phyloP scores from a whole-genome alignment of 192 early-diverging fungal species.

The Irineochytrium annulatum region DNA sequence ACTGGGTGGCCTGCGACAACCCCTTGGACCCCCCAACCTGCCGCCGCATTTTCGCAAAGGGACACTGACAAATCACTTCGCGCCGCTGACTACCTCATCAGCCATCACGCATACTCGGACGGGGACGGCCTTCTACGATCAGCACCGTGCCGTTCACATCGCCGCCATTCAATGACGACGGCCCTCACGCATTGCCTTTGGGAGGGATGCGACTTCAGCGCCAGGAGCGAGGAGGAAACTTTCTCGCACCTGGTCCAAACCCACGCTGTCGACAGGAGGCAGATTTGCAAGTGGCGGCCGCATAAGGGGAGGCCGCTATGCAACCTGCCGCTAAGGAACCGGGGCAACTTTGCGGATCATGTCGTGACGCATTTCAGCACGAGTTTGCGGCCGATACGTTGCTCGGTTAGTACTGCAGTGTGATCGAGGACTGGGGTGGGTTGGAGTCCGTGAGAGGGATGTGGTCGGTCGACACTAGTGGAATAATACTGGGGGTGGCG shows the following conservation, averaged over 20 bases:
- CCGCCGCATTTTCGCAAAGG: too few relatives aligned
- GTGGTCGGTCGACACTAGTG: too few relatives aligned
- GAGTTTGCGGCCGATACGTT: conserved; percentile 19
- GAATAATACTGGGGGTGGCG: too few relatives aligned
- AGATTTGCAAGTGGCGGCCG: conserved; percentile 21
- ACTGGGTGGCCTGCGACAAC: too few relatives aligned
- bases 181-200: too few relatives aligned
- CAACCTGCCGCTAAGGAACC: conserved; percentile 17
- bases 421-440: background rate
- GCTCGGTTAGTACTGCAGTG: conserved; percentile 13
- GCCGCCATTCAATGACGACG: too few relatives aligned
- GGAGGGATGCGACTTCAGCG: conserved; percentile 5
- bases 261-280: conserved; percentile 24
- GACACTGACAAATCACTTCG: too few relatives aligned
- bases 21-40: too few relatives aligned
- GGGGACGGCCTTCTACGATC: too few relatives aligned
- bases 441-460: background rate
- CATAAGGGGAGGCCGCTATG: conserved; percentile 23
- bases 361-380: conserved; percentile 27
- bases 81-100: too few relatives aligned
- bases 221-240: conserved; percentile 18
- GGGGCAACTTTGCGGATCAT: conserved; percentile 30
- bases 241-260: conserved; percentile 10
- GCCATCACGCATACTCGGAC: too few relatives aligned
- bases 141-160: too few relatives aligned